Base-by-base conservation (phyloP, 2,329 filamentous ascomycete genomes). In the Diaporthe sp. region DNA sequence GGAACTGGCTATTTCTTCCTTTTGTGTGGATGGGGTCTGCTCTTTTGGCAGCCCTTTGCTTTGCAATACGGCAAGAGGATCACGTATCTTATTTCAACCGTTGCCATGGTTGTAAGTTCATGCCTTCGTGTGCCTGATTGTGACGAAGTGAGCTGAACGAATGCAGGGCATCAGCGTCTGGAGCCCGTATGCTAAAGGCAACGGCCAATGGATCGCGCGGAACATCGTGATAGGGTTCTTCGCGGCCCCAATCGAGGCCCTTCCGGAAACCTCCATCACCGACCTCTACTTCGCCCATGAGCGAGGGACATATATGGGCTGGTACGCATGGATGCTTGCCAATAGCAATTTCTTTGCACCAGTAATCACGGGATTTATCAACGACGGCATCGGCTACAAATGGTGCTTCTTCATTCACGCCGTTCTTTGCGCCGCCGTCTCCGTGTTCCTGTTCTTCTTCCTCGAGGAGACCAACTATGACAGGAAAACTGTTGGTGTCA, bases 401-500 rank as follows among this genome's bases (percentile, higher is more conserved):
- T 82, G 83, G 81, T 80, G 80, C 28, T 80, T 84, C 75, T 79
- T 82, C 72, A 81, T 81, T 76, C 79, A 79, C 7, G 78, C 81
- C 22, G 81, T 83, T 12, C 81, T 80, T 34, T 79, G 78, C 47
- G 81, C 77, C 1, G 73, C 80, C 6, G 76, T 77, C 5, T 79
- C 82, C 15, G 61, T 83, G 8, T 80, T 80, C 53, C 78, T 80
- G 13, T 89, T 90, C 81, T 84, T 90, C 74, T 85, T 90, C 75
- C 87, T 90, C 34, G 88, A 90, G 78, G 89, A 91, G 81, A 88
- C 88, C 5, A 84, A 85, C 28, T 90, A 90, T 76, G 80, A 85
- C 58, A 71, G 76, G 20, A 74, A 76, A 79, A 77, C 84, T 9
- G 71, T 78, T 3, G 75, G 78, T 17, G 76, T 78, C 7, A 61